These are phyloP conservation scores for Calcarisporium arbuscula DNA, from an alignment of 2,329 filamentous ascomycete genomes.

Conservation along the genomic window DNA sequence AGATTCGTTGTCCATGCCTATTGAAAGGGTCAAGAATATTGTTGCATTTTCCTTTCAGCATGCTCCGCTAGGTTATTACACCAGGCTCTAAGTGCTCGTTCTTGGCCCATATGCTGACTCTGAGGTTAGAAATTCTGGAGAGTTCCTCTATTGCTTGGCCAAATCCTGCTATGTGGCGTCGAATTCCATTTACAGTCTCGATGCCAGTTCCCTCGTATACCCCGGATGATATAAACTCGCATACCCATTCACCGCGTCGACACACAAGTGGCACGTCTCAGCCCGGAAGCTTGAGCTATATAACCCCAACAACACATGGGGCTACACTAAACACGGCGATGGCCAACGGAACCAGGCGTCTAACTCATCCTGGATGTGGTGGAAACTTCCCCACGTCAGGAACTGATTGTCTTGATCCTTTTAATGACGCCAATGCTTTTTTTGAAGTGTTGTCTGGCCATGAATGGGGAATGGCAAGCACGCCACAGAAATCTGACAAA, in stretches of 20 bases:
- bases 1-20: constrained; percentile 42
- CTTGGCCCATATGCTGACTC: neutral
- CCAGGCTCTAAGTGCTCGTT: neutral
- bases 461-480: too few species aligned
- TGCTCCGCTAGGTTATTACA: constrained; percentile 62
- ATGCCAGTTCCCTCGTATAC: constrained; percentile 34
- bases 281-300: neutral
- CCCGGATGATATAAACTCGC: constrained; percentile 46
- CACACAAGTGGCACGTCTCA: constrained; percentile 10
- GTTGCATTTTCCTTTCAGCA: constrained; percentile 81
- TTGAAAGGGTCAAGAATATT: constrained; percentile 65
- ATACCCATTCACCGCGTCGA: constrained; percentile 56
- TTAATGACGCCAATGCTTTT: constrained; percentile 18
- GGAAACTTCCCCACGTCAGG: constrained; percentile 1
- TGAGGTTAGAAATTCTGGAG: constrained; percentile 57
- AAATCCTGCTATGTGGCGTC: constrained; percentile 62
- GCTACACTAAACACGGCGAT: neutral
- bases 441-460: constrained; percentile 21
- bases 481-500: too few species aligned
- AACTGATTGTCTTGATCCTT: too few species aligned
- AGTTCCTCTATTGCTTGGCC: constrained; percentile 73
- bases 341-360: constrained; percentile 4
- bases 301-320: constrained; percentile 1
- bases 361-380: constrained; percentile 9
- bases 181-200: constrained; percentile 33